Base-by-base conservation (phyloP, 2,329 filamentous ascomycete species). In the Pyrenophora teres region DNA sequence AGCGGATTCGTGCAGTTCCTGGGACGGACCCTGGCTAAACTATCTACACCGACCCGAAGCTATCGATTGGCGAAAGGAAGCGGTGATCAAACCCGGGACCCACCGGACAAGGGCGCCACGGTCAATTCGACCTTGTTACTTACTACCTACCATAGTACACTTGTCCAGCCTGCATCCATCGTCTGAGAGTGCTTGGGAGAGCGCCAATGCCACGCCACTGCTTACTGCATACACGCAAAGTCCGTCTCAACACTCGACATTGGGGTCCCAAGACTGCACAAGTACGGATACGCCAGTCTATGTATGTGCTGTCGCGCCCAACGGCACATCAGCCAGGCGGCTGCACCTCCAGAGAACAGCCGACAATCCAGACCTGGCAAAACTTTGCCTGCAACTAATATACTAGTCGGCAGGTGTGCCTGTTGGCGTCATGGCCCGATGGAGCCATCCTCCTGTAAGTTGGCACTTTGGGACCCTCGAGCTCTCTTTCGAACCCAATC, bases 11-110 rank as follows among this genome's bases (percentile, higher is more conserved):
- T 52, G 52, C 46, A 52, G 46, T 39, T 37, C 40, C 32, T 42
- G 48, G 19, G 37, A 32, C 31, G 41, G 40, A 19, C 15, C 36
- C 30, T 19, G 36, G 27, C 25, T 19, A 46, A 23, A 39, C 19
- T 9, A 46, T 25, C 40, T 51, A 30, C 52, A 30, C 52, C 52
- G 33, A n/a, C n/a, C n/a, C n/a, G n/a, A n/a, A 54, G 59, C 61
- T 58, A 42, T 56, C 59, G 63, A 64, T 64, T 64, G 54, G 57
- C 57, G 62, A 64, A 44, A 51, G 50, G 41, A 45, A 52, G 27
- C 38, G 38, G 40, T 40, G 57, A 56, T 52, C 40, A 52, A 46
- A 43, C 46, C 43, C 39, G 48, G 41, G 56, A 59, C 57, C 54
- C 23, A 50, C 46, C 56, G 36, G 54, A 46, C 47, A 54, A 19